phyloP scores from a whole-genome alignment of 768 basidiomycete species.

The Macrolepiota albuminosa region DNA sequence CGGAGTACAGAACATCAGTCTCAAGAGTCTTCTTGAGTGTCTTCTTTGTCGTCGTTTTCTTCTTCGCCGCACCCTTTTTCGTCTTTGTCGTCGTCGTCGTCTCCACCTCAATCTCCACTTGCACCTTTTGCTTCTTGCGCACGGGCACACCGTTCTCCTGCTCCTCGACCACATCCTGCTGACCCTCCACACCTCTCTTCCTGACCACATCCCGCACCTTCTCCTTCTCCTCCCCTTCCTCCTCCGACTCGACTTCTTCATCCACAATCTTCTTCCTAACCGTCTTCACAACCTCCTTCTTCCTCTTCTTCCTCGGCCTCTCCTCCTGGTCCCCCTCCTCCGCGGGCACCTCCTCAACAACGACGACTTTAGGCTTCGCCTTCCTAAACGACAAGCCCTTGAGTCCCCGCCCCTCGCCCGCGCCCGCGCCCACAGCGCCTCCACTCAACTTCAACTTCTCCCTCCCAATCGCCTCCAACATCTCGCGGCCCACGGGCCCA shows the following conservation, averaged over 20 bases:
- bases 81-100: constrained; percentile 29
- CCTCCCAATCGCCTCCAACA: constrained; percentile 49
- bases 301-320: constrained; percentile 56
- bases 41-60: constrained; percentile 37
- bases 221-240: constrained; percentile 57
- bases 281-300: constrained; percentile 39
- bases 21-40: constrained; percentile 24
- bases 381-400: constrained; percentile 46
- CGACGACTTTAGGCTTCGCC: constrained; percentile 35
- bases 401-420: constrained; percentile 35
- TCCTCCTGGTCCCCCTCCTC: constrained; percentile 29
- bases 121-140: constrained; percentile 40
- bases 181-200: constrained; percentile 42
- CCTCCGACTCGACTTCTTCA: constrained; percentile 57
- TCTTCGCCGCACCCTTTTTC: constrained; percentile 29
- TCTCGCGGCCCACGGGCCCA: constrained; percentile 36
- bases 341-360: constrained; percentile 37
- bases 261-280: constrained; percentile 30
- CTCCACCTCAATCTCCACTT: constrained; percentile 20
- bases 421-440: constrained; percentile 20
- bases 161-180: constrained; percentile 44
- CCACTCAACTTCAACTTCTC: constrained; percentile 38
- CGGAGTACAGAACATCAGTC: constrained; percentile 44
- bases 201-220: constrained; percentile 33
- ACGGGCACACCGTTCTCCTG: constrained; percentile 32